These are phyloP conservation scores for Neoboletus magnificus DNA, from an alignment of 768 basidiomycete species.

Conservation along the genomic window DNA sequence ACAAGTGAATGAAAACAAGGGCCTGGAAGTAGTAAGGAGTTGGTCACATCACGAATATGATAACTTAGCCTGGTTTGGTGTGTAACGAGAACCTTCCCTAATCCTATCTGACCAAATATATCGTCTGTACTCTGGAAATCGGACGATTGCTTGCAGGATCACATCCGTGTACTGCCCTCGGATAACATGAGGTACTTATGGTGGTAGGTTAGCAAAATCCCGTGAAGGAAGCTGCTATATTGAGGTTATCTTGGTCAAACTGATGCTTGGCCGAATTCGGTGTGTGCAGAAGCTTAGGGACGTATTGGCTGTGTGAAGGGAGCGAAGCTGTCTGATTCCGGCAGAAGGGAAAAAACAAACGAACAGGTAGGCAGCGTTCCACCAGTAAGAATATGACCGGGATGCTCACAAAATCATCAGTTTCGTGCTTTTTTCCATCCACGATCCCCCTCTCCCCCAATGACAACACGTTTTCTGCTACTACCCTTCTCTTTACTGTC, in stretches of 20 bases:
- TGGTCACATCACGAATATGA: background rate
- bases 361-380: background rate
- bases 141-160: background rate
- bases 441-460: conserved; percentile 2
- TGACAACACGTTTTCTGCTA: conserved; percentile 17
- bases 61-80: background rate
- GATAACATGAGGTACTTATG: background rate
- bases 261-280: background rate
- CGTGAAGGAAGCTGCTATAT: background rate
- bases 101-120: conserved; percentile 3
- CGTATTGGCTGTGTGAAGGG: background rate
- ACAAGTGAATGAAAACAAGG: background rate
- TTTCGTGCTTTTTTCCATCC: conserved; percentile 21
- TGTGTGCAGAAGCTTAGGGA: background rate
- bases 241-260: background rate
- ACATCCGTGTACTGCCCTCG: background rate
- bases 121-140: background rate
- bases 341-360: background rate
- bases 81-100: background rate
- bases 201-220: background rate
- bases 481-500: background rate
- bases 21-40: background rate
- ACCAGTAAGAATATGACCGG: background rate
- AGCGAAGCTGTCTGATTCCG: background rate
- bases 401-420: background rate